Evolutionary conservation across 2,329 filamentous ascomycete species (phyloP).

Genomic region (Penicillium sp.): DNA sequence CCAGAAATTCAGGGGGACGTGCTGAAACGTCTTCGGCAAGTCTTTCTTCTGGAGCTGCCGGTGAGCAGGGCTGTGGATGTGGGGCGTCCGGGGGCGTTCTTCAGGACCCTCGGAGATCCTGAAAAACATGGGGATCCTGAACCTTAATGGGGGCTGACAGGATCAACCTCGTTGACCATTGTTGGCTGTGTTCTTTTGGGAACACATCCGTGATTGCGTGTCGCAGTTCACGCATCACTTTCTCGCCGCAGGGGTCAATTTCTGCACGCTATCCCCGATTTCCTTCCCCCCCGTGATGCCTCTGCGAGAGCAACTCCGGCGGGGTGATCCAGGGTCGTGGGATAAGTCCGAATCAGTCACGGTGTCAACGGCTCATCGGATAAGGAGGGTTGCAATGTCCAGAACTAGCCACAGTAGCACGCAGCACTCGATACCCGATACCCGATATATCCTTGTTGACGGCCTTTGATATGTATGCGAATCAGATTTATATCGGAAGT

Average conservation of each 20-base stretch:
- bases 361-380: background rate
- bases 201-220: background rate
- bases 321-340: constrained; percentile 5
- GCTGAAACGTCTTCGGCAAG: background rate
- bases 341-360: constrained; percentile 14
- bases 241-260: background rate
- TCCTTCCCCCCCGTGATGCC: background rate
- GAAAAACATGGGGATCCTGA: background rate
- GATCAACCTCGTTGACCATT: background rate
- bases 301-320: background rate
- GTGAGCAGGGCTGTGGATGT: background rate
- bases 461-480: background rate
- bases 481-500: background rate
- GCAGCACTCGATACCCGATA: background rate
- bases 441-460: background rate
- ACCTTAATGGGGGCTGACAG: background rate
- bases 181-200: background rate
- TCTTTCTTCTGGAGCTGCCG: background rate
- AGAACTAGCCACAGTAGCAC: background rate
- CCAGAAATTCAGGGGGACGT: background rate
- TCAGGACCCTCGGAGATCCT: background rate
- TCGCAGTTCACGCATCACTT: background rate
- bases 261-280: background rate
- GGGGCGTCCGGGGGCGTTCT: background rate
- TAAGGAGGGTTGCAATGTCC: background rate